phyloP scores from a whole-genome alignment of 139 green algal genomes.

The Tetraselmis striata region DNA sequence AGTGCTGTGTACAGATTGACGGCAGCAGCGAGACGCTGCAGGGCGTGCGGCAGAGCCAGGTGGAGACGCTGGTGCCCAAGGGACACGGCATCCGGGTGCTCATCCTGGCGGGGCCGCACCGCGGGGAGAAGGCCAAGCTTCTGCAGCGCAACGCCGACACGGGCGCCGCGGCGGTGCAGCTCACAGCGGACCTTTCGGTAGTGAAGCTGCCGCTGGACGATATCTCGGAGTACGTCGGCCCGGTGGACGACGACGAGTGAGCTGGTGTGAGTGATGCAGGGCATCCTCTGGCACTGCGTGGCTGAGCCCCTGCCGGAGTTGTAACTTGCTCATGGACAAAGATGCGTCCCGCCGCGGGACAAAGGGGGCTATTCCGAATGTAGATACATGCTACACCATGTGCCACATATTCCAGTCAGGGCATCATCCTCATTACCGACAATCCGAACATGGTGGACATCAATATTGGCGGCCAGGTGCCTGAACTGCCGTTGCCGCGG shows the following conservation, averaged over 20 bases:
- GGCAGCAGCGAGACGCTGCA: slow-evolving; percentile 32
- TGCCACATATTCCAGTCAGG: too few relatives aligned
- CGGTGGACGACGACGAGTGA: neutral
- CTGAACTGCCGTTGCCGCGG: too few relatives aligned
- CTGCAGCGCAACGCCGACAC: slow-evolving; percentile 32
- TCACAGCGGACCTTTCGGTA: slow-evolving; percentile 50
- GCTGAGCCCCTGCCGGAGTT: too few relatives aligned
- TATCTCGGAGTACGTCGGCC: slow-evolving; percentile 45
- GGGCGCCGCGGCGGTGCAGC: slow-evolving; percentile 60
- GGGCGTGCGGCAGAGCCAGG: slow-evolving; percentile 37
- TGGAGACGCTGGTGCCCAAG: slow-evolving; percentile 77
- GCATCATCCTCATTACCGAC: too few relatives aligned
- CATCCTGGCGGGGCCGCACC: slow-evolving; percentile 49
- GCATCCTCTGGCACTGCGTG: too few relatives aligned
- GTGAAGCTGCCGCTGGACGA: slow-evolving; percentile 64
- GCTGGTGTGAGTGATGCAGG: too few relatives aligned
- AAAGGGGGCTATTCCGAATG: too few relatives aligned
- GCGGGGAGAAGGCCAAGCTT: slow-evolving; percentile 45
- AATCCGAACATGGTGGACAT: too few relatives aligned
- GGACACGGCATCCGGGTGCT: slow-evolving; percentile 47
- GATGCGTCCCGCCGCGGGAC: too few relatives aligned
- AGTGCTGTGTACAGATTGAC: slow-evolving; percentile 59
- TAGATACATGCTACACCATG: too few relatives aligned
- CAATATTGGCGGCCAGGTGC: too few relatives aligned
- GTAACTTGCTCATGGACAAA: too few relatives aligned